phyloP scores from a whole-genome alignment of 202 grass and related monocot genomes.

The Zizania palustris region DNA sequence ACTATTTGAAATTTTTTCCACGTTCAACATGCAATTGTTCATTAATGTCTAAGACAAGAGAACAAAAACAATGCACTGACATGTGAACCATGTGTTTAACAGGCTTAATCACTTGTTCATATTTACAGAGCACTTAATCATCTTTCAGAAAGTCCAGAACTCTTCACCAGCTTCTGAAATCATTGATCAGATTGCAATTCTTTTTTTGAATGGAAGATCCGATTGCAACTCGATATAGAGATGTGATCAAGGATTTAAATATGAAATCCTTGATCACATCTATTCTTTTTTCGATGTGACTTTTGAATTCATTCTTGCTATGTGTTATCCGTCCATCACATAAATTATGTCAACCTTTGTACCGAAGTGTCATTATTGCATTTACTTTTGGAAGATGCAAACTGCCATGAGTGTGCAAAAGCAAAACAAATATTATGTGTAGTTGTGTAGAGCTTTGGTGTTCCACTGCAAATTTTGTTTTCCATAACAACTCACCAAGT shows the following conservation, averaged over 20 bases:
- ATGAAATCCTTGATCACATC: not conserved
- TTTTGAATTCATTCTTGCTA: not conserved
- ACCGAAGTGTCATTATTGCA: not conserved
- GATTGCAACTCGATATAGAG: not conserved
- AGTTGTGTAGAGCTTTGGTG: not conserved
- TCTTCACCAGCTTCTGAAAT: too few species aligned
- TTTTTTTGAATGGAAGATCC: not conserved
- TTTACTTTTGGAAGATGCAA: not conserved
- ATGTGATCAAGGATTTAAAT: too few species aligned
- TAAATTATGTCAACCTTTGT: not conserved
- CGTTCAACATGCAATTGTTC: not conserved
- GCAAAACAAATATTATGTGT: not conserved
- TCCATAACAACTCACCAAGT: not conserved
- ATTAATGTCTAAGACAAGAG: too few species aligned
- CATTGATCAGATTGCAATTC: too few species aligned
- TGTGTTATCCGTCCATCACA: not conserved
- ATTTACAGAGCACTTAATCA: too few species aligned
- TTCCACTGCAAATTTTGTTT: not conserved
- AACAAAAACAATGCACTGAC: too few species aligned
- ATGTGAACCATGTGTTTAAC: too few species aligned
- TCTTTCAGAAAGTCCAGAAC: too few species aligned
- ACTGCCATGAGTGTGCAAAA: not conserved
- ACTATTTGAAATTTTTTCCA: conserved; percentile 1
- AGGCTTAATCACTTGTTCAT: too few species aligned
- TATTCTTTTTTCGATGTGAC: not conserved